Evolutionary conservation across 345 rosid genomes (phyloP).

Genomic region (Toxicodendron radicans): DNA sequence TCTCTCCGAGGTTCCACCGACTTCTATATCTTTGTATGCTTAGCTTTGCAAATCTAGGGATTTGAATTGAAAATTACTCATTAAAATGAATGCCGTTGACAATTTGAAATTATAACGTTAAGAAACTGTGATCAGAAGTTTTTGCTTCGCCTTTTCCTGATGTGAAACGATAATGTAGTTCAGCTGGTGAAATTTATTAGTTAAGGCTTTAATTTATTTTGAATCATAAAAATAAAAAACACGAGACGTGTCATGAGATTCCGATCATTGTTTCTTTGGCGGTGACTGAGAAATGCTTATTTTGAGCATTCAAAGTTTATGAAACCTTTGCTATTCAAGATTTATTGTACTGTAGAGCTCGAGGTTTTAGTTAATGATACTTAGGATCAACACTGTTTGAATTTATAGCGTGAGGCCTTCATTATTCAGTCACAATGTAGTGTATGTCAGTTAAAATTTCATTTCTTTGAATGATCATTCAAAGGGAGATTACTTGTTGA

Average conservation of each 20-base stretch:
- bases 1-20: constrained; percentile 65
- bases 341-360: neutral
- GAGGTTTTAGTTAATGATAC: neutral
- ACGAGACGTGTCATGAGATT: neutral
- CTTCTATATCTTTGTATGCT: neutral
- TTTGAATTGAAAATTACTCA: constrained; percentile 6
- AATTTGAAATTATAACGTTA: neutral
- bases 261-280: neutral
- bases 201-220: neutral
- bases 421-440: neutral
- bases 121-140: neutral
- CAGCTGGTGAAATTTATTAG: neutral
- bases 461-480: neutral
- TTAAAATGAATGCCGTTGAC: neutral
- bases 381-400: neutral
- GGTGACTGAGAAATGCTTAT: neutral
- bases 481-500: neutral
- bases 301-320: constrained; percentile 3
- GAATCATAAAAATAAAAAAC: neutral
- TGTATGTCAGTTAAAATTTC: neutral
- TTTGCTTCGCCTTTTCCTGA: neutral
- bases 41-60: neutral
- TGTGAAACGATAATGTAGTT: neutral
- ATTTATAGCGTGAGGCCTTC: neutral
- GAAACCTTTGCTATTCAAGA: neutral